Conservation (phyloP, 2,329 filamentous ascomycete species). For the Fusarium albidum region DNA sequence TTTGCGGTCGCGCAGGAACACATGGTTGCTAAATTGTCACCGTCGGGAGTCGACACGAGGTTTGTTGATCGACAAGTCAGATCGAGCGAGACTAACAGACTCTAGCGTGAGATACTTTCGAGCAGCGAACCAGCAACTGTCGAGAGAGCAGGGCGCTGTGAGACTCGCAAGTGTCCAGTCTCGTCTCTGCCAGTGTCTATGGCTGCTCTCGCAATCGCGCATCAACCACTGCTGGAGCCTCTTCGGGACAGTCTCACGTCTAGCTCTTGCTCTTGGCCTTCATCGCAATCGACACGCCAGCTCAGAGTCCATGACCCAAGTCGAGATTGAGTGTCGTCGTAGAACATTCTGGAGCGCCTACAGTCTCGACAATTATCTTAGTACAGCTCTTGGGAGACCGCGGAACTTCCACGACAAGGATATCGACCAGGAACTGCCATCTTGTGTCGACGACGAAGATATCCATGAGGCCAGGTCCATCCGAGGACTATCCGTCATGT, state of each 20-base stretch:
- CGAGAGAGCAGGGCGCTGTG: slow-evolving; percentile 45
- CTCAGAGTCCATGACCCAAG: slow-evolving; percentile 34
- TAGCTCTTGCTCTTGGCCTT: slow-evolving; percentile 50
- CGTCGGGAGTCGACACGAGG: no score
- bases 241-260: slow-evolving; percentile 49
- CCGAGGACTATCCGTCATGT: slow-evolving; percentile 36
- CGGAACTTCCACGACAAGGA: slow-evolving; percentile 71
- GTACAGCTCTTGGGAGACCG: slow-evolving; percentile 68
- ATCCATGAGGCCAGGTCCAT: slow-evolving; percentile 34
- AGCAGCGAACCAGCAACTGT: slow-evolving; percentile 44
- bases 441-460: slow-evolving; percentile 61
- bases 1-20: no score
- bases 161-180: slow-evolving; percentile 49
- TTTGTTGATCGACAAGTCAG: no score
- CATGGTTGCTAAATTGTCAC: no score
- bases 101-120: slow-evolving; percentile 28
- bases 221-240: slow-evolving; percentile 56
- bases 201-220: slow-evolving; percentile 51
- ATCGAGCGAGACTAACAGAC: no score
- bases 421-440: slow-evolving; percentile 68
- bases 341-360: slow-evolving; percentile 71
- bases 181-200: slow-evolving; percentile 50
- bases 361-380: slow-evolving; percentile 70
- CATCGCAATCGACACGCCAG: slow-evolving; percentile 34
- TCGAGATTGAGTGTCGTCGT: slow-evolving; percentile 50